Conservation (phyloP, 2,329 filamentous ascomycete genomes). For the Penicillium sp. region DNA sequence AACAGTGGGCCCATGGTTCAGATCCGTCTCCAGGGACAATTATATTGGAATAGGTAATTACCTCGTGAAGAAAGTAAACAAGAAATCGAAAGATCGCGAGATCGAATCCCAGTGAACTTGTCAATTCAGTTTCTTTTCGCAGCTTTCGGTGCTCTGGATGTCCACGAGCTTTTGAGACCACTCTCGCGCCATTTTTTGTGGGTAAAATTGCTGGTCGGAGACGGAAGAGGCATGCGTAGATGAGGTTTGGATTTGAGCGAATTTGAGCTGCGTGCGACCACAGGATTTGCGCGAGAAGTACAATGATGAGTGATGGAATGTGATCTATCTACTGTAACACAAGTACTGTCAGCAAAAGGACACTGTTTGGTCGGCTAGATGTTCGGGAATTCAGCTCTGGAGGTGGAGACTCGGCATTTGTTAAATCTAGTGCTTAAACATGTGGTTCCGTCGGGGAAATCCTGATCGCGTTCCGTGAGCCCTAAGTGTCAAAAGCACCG, state of each 20-base stretch:
- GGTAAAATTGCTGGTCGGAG: not conserved
- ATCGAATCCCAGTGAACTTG: not conserved
- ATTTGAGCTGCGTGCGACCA: not conserved
- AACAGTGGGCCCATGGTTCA: not conserved
- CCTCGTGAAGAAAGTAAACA: not conserved
- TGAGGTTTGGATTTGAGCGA: not conserved
- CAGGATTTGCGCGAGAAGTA: not conserved
- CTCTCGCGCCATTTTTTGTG: not conserved
- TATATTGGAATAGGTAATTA: not conserved
- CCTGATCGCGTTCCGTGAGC: not conserved
- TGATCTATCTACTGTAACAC: not conserved
- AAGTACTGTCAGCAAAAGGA: not conserved
- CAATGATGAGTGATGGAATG: not conserved
- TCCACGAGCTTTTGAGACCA: not conserved
- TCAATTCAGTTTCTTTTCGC: not conserved
- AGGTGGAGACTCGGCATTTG: not conserved
- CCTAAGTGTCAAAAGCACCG: not conserved
- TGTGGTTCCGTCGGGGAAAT: not conserved
- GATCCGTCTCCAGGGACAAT: not conserved
- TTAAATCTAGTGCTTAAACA: not conserved
- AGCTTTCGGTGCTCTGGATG: not conserved
- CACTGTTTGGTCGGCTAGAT: not conserved
- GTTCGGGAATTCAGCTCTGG: not conserved
- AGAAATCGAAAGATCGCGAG: not conserved
- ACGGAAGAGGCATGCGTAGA: not conserved